Conservation (phyloP, 2,329 filamentous ascomycete genomes). For the Sporothrix mexicana region DNA sequence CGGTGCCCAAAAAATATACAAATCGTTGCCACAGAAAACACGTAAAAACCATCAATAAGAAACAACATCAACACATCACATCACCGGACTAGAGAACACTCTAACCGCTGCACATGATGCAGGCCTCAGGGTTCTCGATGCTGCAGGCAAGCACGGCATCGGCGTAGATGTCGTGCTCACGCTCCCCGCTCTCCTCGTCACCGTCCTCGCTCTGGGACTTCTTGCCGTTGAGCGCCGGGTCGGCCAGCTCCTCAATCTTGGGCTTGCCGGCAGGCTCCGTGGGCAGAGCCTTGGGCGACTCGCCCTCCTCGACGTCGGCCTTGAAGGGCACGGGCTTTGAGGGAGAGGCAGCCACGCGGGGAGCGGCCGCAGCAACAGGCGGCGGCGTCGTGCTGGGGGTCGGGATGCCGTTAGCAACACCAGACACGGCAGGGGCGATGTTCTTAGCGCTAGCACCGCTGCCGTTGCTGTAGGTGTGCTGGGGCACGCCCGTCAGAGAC, state of each 20-base stretch:
- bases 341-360: slow-evolving; percentile 58
- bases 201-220: slow-evolving; percentile 74
- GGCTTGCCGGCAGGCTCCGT: slow-evolving; percentile 69
- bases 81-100: background rate
- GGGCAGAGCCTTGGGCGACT: slow-evolving; percentile 77
- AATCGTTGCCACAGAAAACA: slow-evolving; percentile 16
- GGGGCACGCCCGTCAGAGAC: slow-evolving; percentile 67
- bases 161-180: slow-evolving; percentile 93
- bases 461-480: slow-evolving; percentile 59
- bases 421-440: slow-evolving; percentile 43
- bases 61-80: background rate
- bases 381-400: slow-evolving; percentile 73
- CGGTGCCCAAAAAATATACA: slow-evolving; percentile 14
- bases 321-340: slow-evolving; percentile 72
- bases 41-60: background rate
- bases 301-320: slow-evolving; percentile 76
- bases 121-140: slow-evolving; percentile 95
- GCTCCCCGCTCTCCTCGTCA: slow-evolving; percentile 71
- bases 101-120: slow-evolving; percentile 96
- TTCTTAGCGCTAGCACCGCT: slow-evolving; percentile 42
- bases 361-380: slow-evolving; percentile 51
- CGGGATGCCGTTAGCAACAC: slow-evolving; percentile 66
- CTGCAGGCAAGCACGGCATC: slow-evolving; percentile 91
- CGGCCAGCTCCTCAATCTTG: slow-evolving; percentile 69
- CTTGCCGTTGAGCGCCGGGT: slow-evolving; percentile 56